These are phyloP conservation scores for Linum trigynum DNA, from an alignment of 345 rosid species.

Conservation along the genomic window DNA sequence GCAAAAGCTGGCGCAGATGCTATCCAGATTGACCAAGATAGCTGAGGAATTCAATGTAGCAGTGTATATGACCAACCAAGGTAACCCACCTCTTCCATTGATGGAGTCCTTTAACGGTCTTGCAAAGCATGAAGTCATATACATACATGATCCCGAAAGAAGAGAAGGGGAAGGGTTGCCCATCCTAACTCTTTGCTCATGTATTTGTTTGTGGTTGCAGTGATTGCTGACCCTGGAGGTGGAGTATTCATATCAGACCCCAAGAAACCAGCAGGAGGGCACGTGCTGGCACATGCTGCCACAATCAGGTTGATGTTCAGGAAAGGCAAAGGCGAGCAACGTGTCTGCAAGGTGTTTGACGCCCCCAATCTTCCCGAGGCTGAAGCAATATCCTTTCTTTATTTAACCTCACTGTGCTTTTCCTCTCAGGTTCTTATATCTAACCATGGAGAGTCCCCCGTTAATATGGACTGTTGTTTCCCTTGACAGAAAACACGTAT, in stretches of 20 bases:
- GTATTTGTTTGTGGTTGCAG: constrained; percentile 28
- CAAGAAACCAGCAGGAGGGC: constrained; percentile 83
- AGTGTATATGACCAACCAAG: constrained; percentile 90
- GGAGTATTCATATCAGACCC: constrained; percentile 90
- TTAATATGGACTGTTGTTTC: constrained; percentile 1
- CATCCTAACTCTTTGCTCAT: too few relatives aligned
- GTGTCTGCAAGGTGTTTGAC: constrained; percentile 84
- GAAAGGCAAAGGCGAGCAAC: constrained; percentile 91
- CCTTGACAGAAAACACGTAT: constrained; percentile 46
- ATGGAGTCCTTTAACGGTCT: too few relatives aligned
- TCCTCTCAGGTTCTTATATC: background rate
- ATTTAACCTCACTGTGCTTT: background rate
- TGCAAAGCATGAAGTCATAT: background rate
- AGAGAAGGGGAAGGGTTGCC: too few relatives aligned
- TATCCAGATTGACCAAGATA: constrained; percentile 65
- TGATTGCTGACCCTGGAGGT: constrained; percentile 77
- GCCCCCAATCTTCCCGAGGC: constrained; percentile 87
- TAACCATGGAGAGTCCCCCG: too few relatives aligned
- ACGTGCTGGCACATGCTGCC: constrained; percentile 82
- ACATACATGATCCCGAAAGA: too few relatives aligned
- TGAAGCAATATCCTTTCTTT: constrained; percentile 83
- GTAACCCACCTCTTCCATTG: constrained; percentile 17
- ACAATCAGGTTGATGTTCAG: constrained; percentile 80
- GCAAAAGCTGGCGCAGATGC: constrained; percentile 97
- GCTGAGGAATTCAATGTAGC: constrained; percentile 94